These are phyloP conservation scores for Geotrichum histeridarum DNA, from an alignment of 1,139 yeast genomes.

Conservation along the genomic window DNA sequence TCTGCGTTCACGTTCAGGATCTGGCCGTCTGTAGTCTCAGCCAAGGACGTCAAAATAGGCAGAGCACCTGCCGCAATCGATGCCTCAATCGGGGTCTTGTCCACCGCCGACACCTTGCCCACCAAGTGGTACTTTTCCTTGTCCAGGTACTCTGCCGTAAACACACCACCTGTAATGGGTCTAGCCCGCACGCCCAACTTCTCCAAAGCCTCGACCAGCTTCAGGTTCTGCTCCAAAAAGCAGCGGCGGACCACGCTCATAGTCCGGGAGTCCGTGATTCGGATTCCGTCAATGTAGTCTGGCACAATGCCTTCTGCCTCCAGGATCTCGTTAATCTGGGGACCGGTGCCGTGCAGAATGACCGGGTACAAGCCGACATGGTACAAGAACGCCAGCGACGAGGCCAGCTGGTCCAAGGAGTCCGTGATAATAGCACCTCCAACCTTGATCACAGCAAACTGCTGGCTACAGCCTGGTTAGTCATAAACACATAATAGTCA, in stretches of 20 bases:
- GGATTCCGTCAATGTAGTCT: slow-evolving; percentile 89
- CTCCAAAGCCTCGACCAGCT: slow-evolving; percentile 91
- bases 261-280: slow-evolving; percentile 90
- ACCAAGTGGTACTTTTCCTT: slow-evolving; percentile 87
- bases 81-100: slow-evolving; percentile 89
- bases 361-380: slow-evolving; percentile 97
- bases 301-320: slow-evolving; percentile 96
- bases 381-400: slow-evolving; percentile 89
- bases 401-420: slow-evolving; percentile 85
- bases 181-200: slow-evolving; percentile 96
- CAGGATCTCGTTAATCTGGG: slow-evolving; percentile 89
- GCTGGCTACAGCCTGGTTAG: slow-evolving; percentile 57
- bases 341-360: slow-evolving; percentile 97
- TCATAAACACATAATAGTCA: neutral
- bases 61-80: slow-evolving; percentile 93
- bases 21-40: slow-evolving; percentile 95
- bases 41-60: slow-evolving; percentile 92
- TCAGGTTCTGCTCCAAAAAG: slow-evolving; percentile 89
- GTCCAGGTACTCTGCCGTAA: slow-evolving; percentile 87
- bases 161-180: slow-evolving; percentile 97
- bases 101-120: slow-evolving; percentile 81
- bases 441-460: slow-evolving; percentile 95
- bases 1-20: slow-evolving; percentile 96
- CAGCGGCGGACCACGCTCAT: slow-evolving; percentile 95
- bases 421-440: slow-evolving; percentile 99